Evolutionary conservation across 768 basidiomycete species (phyloP).

Genomic region (Auriscalpium microsporum): DNA sequence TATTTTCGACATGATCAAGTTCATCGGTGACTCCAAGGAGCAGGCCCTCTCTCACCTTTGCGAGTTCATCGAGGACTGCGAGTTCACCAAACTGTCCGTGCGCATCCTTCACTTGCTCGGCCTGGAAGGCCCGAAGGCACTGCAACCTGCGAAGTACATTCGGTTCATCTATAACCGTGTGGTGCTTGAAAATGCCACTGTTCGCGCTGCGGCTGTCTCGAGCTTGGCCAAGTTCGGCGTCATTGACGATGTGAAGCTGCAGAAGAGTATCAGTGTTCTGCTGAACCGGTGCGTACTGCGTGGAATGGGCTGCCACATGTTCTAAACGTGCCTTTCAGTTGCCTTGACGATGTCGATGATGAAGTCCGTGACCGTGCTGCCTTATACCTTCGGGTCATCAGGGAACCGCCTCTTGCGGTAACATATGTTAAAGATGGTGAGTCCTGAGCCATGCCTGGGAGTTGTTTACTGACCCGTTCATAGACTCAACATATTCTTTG

Average conservation of each 20-base stretch:
- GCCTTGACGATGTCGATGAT: constrained; percentile 96
- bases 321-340: constrained; percentile 37
- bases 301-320: constrained; percentile 3
- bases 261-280: constrained; percentile 81
- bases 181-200: constrained; percentile 95
- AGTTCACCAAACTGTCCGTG: constrained; percentile 97
- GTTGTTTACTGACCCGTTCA: too few species aligned
- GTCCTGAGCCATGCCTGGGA: constrained; percentile 9
- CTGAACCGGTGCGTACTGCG: constrained; percentile 56
- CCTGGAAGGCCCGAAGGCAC: constrained; percentile 90
- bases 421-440: constrained; percentile 88
- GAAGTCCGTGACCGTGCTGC: constrained; percentile 98
- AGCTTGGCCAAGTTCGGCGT: constrained; percentile 96
- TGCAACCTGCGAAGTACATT: constrained; percentile 97
- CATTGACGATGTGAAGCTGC: constrained; percentile 65
- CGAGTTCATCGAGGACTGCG: constrained; percentile 99
- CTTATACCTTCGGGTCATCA: constrained; percentile 81
- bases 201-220: constrained; percentile 91
- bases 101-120: constrained; percentile 93
- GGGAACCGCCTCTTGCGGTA: constrained; percentile 72
- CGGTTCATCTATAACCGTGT: constrained; percentile 99
- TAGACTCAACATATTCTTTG: constrained; percentile 92
- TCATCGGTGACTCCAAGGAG: constrained; percentile 91
- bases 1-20: constrained; percentile 99
- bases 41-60: constrained; percentile 96